Evolutionary conservation across 2,329 filamentous ascomycete species (phyloP).

Genomic region (Fusarium sp.): DNA sequence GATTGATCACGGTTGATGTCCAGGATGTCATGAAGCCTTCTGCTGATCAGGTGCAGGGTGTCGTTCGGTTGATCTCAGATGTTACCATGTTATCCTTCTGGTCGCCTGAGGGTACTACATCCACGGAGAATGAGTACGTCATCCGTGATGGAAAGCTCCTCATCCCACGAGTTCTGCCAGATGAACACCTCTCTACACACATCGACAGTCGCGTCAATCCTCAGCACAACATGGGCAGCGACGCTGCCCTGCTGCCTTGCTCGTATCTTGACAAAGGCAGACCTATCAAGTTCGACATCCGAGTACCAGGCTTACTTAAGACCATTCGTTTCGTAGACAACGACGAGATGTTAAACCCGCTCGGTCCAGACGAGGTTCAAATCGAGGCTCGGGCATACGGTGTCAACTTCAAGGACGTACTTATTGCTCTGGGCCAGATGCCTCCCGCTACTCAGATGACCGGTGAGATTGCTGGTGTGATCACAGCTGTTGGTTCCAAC

Average conservation of each 20-base stretch:
- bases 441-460: slow-evolving; percentile 5
- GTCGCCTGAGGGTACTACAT: background rate
- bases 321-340: slow-evolving; percentile 10
- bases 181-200: background rate
- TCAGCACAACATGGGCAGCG: background rate
- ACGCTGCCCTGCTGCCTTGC: background rate
- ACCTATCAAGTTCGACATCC: slow-evolving; percentile 7
- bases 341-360: background rate
- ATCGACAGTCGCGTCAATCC: slow-evolving; percentile 10
- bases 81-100: background rate
- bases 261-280: background rate
- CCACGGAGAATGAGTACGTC: slow-evolving; percentile 2
- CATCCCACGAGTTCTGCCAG: slow-evolving; percentile 9
- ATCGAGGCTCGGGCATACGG: slow-evolving; percentile 9
- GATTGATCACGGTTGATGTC: slow-evolving; percentile 10
- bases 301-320: slow-evolving; percentile 7
- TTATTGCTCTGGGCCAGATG: slow-evolving; percentile 12
- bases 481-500: slow-evolving; percentile 6
- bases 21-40: background rate
- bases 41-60: background rate
- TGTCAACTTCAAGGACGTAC: slow-evolving; percentile 18
- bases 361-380: slow-evolving; percentile 1
- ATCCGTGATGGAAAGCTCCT: background rate
- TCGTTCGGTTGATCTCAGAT: background rate
- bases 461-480: slow-evolving; percentile 4